These are phyloP conservation scores for Aegle marmelos DNA, from an alignment of 345 rosid genomes.

Conservation along the genomic window DNA sequence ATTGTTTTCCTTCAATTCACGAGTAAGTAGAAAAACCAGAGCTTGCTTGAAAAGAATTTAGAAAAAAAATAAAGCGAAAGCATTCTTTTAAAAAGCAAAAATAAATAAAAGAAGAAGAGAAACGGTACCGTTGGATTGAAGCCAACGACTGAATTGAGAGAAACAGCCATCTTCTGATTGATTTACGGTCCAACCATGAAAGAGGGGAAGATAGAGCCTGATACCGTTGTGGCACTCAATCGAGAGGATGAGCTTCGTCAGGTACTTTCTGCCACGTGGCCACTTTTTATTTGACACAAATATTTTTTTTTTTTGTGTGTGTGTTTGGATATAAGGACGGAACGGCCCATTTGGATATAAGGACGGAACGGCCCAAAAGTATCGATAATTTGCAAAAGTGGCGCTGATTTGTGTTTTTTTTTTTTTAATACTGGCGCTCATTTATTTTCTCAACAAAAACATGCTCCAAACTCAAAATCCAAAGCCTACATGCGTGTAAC, in stretches of 20 bases:
- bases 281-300: not conserved
- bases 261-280: constrained; percentile 1
- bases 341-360: too few relatives aligned
- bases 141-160: constrained; percentile 34
- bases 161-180: constrained; percentile 31
- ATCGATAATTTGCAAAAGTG: too few relatives aligned
- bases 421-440: too few relatives aligned
- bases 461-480: not conserved
- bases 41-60: not conserved
- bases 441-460: too few relatives aligned
- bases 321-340: too few relatives aligned
- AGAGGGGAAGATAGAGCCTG: not conserved
- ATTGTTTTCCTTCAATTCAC: not conserved
- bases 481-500: too few relatives aligned
- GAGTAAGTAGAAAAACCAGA: not conserved
- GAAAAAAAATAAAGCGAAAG: not conserved
- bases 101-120: not conserved
- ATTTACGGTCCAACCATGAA: constrained; percentile 21
- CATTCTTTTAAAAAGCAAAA: too few relatives aligned
- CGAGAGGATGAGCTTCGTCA: not conserved
- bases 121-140: constrained; percentile 29
- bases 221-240: constrained; percentile 13
- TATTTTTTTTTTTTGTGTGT: too few relatives aligned
- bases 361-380: too few relatives aligned
- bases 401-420: too few relatives aligned